Evolutionary conservation across 106 monocot species (phyloP).

Genomic region (Hemerocallis citrina): DNA sequence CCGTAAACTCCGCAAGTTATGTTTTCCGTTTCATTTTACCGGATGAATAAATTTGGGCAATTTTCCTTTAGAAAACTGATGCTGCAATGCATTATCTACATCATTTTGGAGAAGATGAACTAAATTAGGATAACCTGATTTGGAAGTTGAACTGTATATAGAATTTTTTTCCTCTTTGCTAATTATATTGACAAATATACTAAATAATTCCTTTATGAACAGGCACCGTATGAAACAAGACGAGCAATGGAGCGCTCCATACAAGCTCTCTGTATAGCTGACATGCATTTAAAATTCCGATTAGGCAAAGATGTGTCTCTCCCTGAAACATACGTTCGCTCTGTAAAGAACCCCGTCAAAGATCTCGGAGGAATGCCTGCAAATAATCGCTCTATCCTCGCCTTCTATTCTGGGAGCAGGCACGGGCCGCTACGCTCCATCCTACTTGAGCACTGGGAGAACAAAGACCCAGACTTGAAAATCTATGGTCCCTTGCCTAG

Average conservation of each 20-base stretch:
- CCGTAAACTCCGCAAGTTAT: too few species aligned
- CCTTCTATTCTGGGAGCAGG: constrained; percentile 68
- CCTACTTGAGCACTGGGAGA: constrained; percentile 57
- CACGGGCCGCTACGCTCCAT: constrained; percentile 52
- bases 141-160: too few species aligned
- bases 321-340: constrained; percentile 32
- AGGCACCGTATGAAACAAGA: constrained; percentile 47
- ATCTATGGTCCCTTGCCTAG: constrained; percentile 44
- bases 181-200: too few species aligned
- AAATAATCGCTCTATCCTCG: constrained; percentile 26
- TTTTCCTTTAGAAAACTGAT: too few species aligned
- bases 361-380: constrained; percentile 43
- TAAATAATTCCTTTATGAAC: background rate
- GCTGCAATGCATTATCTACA: too few species aligned
- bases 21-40: too few species aligned
- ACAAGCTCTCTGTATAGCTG: constrained; percentile 43
- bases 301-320: constrained; percentile 61
- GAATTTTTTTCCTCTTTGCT: too few species aligned
- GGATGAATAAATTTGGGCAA: too few species aligned
- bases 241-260: constrained; percentile 28
- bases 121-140: too few species aligned
- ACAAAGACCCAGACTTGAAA: constrained; percentile 60
- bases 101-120: too few species aligned
- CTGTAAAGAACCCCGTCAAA: constrained; percentile 20
- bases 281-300: constrained; percentile 23